Evolutionary conservation across 2,329 filamentous ascomycete genomes (phyloP), one percentile per base, ranked within the genome.

Genomic region (Alternaria consortialis): DNA sequence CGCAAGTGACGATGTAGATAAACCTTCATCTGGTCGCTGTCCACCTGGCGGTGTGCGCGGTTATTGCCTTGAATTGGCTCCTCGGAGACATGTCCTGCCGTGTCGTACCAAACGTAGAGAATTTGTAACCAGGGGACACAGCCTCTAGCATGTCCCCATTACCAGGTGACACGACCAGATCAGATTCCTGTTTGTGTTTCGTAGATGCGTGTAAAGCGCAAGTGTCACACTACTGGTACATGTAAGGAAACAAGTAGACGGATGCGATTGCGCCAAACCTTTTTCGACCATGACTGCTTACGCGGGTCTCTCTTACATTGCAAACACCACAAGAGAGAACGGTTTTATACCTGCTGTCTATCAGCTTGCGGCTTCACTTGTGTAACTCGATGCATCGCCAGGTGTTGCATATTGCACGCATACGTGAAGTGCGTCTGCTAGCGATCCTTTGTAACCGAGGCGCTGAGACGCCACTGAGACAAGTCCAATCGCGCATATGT

Each of bases 391-490:
- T 15, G 11, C 15, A 32, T 50, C 34, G n/a, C 15, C 17, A 37
- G 40, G 29, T 25, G 31, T 53, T 53, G 51, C 51, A 29, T 29
- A 40, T 25, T 40, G 50, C 36, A 39, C 15, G 13, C 42, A 15
- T 46, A 56, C 43, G 32, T 46, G 39, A 39, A 29, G 56, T 56
- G 58, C 39, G 13, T n/a, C 13, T 54, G 46, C 42, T 25, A 51
- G 25, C 32, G 31, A 39, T 55, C 17, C 37, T 36, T 34, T 7
- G 37, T 57, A 56, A 42, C 54, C 56, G 59, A 67, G 60, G 53
- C 29, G 44, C 64, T 74, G 70, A 76, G 75, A 76, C 74, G 58
- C 61, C 64, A 63, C 64, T 73, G 72, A 75, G 62, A 68, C 72
- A 69, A 47, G 36, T 15, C 12, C 20, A 32, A 56, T 43, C 46